Conservation (phyloP, 2,329 filamentous ascomycete genomes). For the Colletotrichum eleusines region DNA sequence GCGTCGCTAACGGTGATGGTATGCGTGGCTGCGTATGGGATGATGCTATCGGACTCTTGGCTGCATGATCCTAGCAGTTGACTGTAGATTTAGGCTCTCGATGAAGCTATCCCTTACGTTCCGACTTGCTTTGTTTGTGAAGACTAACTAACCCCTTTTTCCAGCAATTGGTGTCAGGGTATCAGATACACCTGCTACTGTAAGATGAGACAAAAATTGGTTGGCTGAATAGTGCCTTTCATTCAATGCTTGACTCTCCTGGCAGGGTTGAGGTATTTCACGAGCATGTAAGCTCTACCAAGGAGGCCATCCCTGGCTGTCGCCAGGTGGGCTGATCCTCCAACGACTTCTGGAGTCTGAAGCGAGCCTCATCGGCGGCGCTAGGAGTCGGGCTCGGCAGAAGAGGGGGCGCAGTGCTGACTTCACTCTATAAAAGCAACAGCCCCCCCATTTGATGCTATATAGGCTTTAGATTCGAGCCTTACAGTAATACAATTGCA, state of each 20-base stretch:
- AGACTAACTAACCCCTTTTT: slow-evolving; percentile 1
- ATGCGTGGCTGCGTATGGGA: slow-evolving; percentile 2
- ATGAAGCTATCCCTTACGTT: slow-evolving; percentile 7
- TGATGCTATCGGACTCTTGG: not conserved
- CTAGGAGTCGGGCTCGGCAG: not conserved
- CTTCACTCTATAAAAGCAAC: not conserved
- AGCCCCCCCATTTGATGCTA: not conserved
- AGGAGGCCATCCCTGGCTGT: not conserved
- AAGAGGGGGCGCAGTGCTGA: not conserved
- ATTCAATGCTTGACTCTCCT: too few relatives aligned
- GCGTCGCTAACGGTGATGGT: slow-evolving; percentile 1
- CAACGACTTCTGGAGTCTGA: not conserved
- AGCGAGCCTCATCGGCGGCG: not conserved
- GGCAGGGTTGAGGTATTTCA: not conserved
- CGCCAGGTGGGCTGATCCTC: not conserved
- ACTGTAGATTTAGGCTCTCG: not conserved
- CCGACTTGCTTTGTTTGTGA: slow-evolving; percentile 1
- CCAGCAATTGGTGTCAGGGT: not conserved
- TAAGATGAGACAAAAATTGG: not conserved
- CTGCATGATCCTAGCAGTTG: not conserved
- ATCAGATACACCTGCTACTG: not conserved
- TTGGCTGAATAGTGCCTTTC: not conserved
- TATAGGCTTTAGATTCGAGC: not conserved
- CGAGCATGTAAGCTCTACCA: not conserved
- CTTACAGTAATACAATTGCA: not conserved